Base-by-base conservation (phyloP, 2,329 filamentous ascomycete genomes). In the Cucurbitaria berberidis region DNA sequence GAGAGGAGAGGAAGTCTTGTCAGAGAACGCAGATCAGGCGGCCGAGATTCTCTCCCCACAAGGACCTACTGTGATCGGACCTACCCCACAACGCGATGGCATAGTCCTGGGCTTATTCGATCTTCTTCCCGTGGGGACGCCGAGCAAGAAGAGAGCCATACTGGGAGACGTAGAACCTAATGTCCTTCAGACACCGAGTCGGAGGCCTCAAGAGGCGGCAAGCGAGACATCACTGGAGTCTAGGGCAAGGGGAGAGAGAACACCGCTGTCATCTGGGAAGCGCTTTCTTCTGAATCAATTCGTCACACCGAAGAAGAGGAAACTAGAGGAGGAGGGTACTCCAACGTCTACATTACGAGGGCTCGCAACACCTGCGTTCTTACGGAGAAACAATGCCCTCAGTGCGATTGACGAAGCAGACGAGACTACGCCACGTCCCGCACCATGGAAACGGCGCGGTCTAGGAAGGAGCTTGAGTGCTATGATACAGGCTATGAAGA, bases 61-160 rank as follows among this genome's bases (percentile, higher is more conserved):
- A 57, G 67, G 68, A 5, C 72, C 70, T 39, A 48, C 59, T 9
- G 59, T 73, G 36, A 83, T 95, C 55, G 89, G 89, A 2, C 90
- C 90, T 1, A 95, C 90, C 11, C 90, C 90, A 3, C 90, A 93
- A 67, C 86, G 86, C 56, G 89, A 93, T 70, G 90, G 90, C 24
- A 84, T 85, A 18, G 87, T 92, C 1, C 80, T 95, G 2, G 89
- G 90, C 4, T 76, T 95, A 16, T 95, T 95, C 69, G 90, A 93
- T 67, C 76, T 89, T 10, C 76, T 91, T 7, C 82, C 84, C 1
- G 81, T 82, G 5, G 81, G 77, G 44, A 79, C 76, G 26, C 75
- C 76, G 6, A 76, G 70, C 49, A 75, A 71, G 63, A 53, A 55
- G 39, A 64, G 68, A 30, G 68, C 66, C 21, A 65, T 70, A 3